phyloP scores from a whole-genome alignment of 257 asterid species.

The Solanum tacnaense region DNA sequence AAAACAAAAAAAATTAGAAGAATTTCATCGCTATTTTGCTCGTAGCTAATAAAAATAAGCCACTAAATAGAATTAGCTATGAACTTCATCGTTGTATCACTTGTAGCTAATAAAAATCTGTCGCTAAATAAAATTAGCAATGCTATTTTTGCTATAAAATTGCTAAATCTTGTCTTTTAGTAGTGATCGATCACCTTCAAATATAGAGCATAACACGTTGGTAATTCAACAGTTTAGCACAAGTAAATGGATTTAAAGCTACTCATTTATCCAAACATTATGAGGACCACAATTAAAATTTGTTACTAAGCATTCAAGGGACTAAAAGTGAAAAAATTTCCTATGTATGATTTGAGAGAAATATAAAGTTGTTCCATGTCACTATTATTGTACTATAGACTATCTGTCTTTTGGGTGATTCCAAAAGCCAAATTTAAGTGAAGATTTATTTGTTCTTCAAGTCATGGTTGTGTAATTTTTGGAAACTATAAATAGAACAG shows the following conservation, averaged over 20 bases:
- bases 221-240: not conserved
- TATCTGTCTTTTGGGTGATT: not conserved
- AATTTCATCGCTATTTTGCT: too few relatives aligned
- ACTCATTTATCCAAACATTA: not conserved
- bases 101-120: too few relatives aligned
- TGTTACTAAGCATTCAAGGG: not conserved
- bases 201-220: not conserved
- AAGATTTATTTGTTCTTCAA: not conserved
- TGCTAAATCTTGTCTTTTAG: too few relatives aligned
- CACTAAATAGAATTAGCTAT: too few relatives aligned
- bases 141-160: too few relatives aligned
- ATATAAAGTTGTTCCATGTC: not conserved
- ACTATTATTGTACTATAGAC: not conserved
- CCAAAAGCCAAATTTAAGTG: not conserved
- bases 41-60: too few relatives aligned
- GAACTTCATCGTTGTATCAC: too few relatives aligned
- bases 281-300: not conserved
- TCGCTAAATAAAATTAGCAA: too few relatives aligned
- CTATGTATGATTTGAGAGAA: not conserved
- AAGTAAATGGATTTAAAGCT: not conserved
- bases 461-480: not conserved
- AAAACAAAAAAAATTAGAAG: too few relatives aligned
- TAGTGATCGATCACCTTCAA: not conserved
- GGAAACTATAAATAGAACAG: not conserved
- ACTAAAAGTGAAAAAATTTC: not conserved